Base-by-base conservation (phyloP, 768 basidiomycete genomes). In the Calvatia gigantea region DNA sequence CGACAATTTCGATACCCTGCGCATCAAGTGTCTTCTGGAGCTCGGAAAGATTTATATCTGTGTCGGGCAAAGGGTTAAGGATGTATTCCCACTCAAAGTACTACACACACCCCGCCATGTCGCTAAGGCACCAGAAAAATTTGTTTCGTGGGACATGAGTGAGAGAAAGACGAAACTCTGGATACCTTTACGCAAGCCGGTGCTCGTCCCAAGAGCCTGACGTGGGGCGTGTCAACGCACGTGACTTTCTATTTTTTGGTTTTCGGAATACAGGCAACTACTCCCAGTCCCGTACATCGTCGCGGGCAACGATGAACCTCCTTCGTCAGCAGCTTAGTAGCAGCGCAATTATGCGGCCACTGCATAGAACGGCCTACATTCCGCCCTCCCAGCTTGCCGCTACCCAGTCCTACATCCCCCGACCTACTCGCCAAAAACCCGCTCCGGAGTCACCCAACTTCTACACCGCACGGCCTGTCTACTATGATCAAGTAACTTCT, bases 1-100 rank as follows among this genome's bases (percentile, higher is more conserved):
- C 94, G 19, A 99, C 95, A 12, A 99, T 79, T 71, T 98, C 95
- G 31, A 98, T 80, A 3, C 94, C 95, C 58, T 98, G 96, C 5
- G 81, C 76, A 71, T 98, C 95, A 46, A 99, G 82, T 3, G 86
- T 88, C 75, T 93, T 95, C 73, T 98, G 96, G 25, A 98, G 77
- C 60, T 97, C 93, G 17, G 85, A 73, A 48, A 99, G 81, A 69
- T 91, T 87, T 64, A 99, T 89, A 60, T 86, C 94, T 97, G 35
- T 17, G 35, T 29, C 15, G 11, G 14, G 14, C 21, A 37, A 4
- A 47, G 32, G 17, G 51, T 38, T 47, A 5, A 42, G 38, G 35
- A 21, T 28, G n/a, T 11, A 15, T 12, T 3, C 27, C 39, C 14
- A 51, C 46, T 6, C 56, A 28, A 17, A 55, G 38, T 15, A 25